phyloP scores from a whole-genome alignment of 371 early-diverging fungal species.

The Coemansia sp. region DNA sequence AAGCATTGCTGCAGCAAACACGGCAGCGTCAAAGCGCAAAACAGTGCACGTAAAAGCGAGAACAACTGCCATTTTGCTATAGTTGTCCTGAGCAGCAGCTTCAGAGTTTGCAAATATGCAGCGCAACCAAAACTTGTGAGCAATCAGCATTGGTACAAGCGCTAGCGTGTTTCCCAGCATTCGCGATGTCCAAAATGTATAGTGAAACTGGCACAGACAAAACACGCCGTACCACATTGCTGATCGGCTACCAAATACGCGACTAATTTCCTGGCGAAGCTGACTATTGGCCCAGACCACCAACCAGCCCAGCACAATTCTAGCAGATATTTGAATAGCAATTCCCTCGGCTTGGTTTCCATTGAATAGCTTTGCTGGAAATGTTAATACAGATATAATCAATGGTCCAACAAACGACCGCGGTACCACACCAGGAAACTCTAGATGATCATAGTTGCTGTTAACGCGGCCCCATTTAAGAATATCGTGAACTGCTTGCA shows the following conservation, averaged over 20 bases:
- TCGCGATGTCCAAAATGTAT: constrained; percentile 82
- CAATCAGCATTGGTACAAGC: constrained; percentile 60
- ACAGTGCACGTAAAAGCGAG: constrained; percentile 66
- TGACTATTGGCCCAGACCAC: constrained; percentile 39
- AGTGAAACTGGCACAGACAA: constrained; percentile 77
- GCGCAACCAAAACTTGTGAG: constrained; percentile 46
- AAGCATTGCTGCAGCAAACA: constrained; percentile 56
- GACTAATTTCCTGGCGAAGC: constrained; percentile 43
- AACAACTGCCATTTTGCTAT: constrained; percentile 56
- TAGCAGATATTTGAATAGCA: constrained; percentile 47
- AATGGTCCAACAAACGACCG: constrained; percentile 85
- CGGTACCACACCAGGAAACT: constrained; percentile 92
- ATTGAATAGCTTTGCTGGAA: constrained; percentile 28
- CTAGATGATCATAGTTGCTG: constrained; percentile 69
- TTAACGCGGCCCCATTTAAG: constrained; percentile 54
- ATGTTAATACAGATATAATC: constrained; percentile 49
- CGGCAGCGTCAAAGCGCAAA: constrained; percentile 78
- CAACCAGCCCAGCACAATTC: constrained; percentile 58
- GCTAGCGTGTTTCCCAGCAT: constrained; percentile 87
- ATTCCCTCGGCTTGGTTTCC: constrained; percentile 30
- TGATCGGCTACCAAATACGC: constrained; percentile 59
- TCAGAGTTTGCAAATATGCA: constrained; percentile 1
- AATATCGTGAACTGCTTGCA: constrained; percentile 90
- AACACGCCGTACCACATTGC: constrained; percentile 63
- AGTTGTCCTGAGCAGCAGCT: constrained; percentile 17